Evolutionary conservation across 2,329 filamentous ascomycete species (phyloP).

Genomic region (Cryphonectria naterciae): DNA sequence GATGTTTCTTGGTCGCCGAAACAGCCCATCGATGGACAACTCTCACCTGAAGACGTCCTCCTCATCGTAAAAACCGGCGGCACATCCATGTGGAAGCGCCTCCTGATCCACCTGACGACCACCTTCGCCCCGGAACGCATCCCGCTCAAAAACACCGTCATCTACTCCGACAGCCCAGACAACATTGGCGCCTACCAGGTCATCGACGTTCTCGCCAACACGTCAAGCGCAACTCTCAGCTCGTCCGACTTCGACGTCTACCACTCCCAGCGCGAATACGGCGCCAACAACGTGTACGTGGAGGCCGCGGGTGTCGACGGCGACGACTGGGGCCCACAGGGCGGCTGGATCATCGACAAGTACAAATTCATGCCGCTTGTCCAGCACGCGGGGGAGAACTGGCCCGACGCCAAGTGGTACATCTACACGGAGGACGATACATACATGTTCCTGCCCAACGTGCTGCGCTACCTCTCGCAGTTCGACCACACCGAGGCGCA

Average conservation of each 20-base stretch:
- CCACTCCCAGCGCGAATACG: conserved; percentile 33
- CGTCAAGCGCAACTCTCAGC: conserved; percentile 29
- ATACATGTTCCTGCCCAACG: conserved; percentile 29
- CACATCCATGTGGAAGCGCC: conserved; percentile 35
- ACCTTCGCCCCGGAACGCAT: conserved; percentile 34
- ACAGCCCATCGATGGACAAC: background rate
- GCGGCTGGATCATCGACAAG: conserved; percentile 26
- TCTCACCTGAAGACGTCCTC: conserved; percentile 18
- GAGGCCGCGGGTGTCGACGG: conserved; percentile 30
- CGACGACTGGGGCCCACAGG: conserved; percentile 19
- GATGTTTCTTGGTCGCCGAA: background rate
- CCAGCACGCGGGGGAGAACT: conserved; percentile 22
- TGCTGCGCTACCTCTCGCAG: conserved; percentile 24
- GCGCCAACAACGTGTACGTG: conserved; percentile 34
- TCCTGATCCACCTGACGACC: conserved; percentile 36
- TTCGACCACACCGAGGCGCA: conserved; percentile 23
- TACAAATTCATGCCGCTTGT: conserved; percentile 28
- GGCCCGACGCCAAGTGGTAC: conserved; percentile 31
- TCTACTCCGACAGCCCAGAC: conserved; percentile 36
- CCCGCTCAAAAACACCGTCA: conserved; percentile 31
- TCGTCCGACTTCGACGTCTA: conserved; percentile 32
- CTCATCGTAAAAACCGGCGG: conserved; percentile 36
- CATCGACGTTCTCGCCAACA: conserved; percentile 36
- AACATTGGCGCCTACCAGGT: conserved; percentile 33
- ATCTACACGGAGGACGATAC: conserved; percentile 33